phyloP scores from a whole-genome alignment of 768 basidiomycete species.

The Phaeolepiota aurea region DNA sequence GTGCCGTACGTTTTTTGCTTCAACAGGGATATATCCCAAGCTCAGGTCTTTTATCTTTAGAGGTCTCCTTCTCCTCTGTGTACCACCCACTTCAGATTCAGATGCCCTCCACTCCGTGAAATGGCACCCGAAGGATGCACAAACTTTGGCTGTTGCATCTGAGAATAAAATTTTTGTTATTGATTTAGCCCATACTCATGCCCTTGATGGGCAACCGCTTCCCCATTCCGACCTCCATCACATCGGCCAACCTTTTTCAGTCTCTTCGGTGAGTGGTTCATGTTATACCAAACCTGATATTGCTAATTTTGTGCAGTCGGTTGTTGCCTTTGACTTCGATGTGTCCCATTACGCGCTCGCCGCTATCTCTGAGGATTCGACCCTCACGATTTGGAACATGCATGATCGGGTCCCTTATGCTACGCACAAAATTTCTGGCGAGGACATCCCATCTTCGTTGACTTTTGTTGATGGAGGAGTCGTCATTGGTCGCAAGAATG shows the following conservation, averaged over 20 bases:
- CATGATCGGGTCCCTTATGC: constrained; percentile 71
- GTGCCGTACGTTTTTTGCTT: constrained; percentile 53
- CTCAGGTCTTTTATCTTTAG: constrained; percentile 22
- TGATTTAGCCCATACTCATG: constrained; percentile 57
- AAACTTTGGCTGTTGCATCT: constrained; percentile 78
- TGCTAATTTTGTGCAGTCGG: constrained; percentile 36
- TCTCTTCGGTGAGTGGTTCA: constrained; percentile 52
- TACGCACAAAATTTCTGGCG: constrained; percentile 68
- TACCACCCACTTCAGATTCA: constrained; percentile 49
- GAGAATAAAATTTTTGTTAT: constrained; percentile 69
- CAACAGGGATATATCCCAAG: constrained; percentile 3
- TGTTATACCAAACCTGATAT: neutral
- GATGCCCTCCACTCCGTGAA: constrained; percentile 76
- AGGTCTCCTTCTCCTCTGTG: constrained; percentile 60
- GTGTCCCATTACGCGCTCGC: constrained; percentile 69
- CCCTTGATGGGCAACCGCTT: constrained; percentile 57
- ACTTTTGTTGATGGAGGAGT: constrained; percentile 85
- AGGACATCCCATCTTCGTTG: constrained; percentile 75
- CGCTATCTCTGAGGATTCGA: constrained; percentile 77
- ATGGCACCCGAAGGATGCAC: constrained; percentile 80
- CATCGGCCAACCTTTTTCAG: constrained; percentile 58
- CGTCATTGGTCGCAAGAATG: constrained; percentile 75
- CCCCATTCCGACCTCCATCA: constrained; percentile 62
- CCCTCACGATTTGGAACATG: constrained; percentile 75
- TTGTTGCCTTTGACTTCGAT: constrained; percentile 84